Evolutionary conservation across 306 rosid genomes (phyloP).

Genomic region (Nissolia schottii): DNA sequence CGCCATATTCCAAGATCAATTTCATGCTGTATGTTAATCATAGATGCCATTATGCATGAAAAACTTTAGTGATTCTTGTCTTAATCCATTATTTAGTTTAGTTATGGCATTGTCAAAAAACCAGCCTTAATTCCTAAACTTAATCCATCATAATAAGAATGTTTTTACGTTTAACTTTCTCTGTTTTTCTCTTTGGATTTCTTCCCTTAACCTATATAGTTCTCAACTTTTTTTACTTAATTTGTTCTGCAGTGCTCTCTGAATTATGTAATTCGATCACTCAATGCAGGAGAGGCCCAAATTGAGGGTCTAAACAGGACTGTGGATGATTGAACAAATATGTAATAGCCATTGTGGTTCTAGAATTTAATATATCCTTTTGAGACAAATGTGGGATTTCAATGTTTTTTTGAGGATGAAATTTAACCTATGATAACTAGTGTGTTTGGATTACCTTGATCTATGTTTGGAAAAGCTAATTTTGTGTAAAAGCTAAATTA

Average conservation of each 20-base stretch:
- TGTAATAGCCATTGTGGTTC: conserved; percentile 25
- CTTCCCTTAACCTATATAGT: not conserved
- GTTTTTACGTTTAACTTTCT: not conserved
- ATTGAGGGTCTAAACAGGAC: conserved; percentile 15
- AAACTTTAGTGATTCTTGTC: not conserved
- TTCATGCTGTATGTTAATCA: not conserved
- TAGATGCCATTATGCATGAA: not conserved
- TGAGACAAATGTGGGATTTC: not conserved
- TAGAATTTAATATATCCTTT: conserved; percentile 22
- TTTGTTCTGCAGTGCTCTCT: not conserved
- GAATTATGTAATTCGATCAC: not conserved
- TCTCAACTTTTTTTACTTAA: not conserved
- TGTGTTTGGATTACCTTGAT: not conserved
- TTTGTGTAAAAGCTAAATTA: not conserved
- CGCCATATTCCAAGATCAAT: not conserved
- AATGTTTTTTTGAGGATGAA: not conserved
- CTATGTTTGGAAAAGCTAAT: not conserved
- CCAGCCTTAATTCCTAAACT: not conserved
- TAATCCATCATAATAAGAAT: not conserved
- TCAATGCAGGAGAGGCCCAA: not conserved
- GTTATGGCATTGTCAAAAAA: not conserved
- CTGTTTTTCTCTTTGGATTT: not conserved
- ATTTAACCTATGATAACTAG: not conserved
- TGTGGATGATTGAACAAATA: conserved; percentile 21
- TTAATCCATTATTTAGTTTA: not conserved